phyloP scores from a whole-genome alignment of 176 grass and related monocot genomes.

The Zea luxurians region DNA sequence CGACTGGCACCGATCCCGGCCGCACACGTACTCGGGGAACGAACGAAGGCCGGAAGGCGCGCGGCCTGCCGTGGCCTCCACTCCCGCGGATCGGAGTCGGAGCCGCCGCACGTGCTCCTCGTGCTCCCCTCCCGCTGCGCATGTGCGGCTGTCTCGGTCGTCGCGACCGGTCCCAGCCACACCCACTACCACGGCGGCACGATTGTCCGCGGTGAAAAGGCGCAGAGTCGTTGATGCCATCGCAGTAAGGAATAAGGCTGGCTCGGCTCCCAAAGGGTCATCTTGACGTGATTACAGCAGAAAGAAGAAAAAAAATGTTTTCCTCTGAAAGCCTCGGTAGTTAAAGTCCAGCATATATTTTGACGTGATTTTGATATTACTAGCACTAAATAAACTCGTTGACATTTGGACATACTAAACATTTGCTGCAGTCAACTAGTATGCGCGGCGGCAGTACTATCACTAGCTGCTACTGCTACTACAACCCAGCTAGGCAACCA shows the following conservation, averaged over 20 bases:
- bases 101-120: constrained; percentile 47
- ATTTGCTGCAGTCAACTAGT: too few species aligned
- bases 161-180: constrained; percentile 19
- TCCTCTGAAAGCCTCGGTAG: too few species aligned
- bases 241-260: background rate
- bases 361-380: too few species aligned
- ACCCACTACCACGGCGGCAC: background rate
- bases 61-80: constrained; percentile 25
- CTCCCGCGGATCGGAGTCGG: background rate
- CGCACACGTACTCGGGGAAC: background rate
- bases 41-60: too few species aligned
- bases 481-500: too few species aligned
- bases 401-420: too few species aligned
- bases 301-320: too few species aligned
- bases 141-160: constrained; percentile 13
- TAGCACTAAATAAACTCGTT: too few species aligned
- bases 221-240: background rate
- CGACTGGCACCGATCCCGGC: constrained; percentile 3
- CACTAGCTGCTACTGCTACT: too few species aligned
- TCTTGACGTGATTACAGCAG: background rate
- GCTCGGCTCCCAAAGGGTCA: too few species aligned
- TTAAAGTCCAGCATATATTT: too few species aligned
- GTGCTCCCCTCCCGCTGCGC: constrained; percentile 30
- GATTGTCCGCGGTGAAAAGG: constrained; percentile 7
- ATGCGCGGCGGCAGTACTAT: too few species aligned